phyloP scores from a whole-genome alignment of 2,329 filamentous ascomycete genomes.

The Diaporthe sp. region DNA sequence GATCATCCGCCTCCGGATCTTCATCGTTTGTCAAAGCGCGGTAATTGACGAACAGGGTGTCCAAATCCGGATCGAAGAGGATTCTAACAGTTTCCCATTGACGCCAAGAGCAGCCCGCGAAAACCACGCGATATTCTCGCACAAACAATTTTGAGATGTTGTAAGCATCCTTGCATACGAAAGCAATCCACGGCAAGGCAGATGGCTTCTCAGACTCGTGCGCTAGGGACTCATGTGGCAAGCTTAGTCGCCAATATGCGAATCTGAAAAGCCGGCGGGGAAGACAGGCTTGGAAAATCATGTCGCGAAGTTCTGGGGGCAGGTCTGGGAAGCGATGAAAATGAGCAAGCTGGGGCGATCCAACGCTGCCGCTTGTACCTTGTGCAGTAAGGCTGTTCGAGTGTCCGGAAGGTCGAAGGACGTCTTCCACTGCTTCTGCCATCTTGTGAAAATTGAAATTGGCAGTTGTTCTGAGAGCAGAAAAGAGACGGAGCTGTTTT shows the following conservation, averaged over 20 bases:
- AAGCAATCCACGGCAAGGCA: neutral
- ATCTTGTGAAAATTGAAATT: neutral
- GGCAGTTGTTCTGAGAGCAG: neutral
- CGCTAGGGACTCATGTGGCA: neutral
- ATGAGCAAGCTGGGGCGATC: neutral
- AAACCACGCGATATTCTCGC: neutral
- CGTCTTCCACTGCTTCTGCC: neutral
- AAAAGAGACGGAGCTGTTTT: neutral
- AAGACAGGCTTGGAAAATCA: neutral
- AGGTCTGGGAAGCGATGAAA: neutral
- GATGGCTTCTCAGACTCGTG: neutral
- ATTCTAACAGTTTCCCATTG: neutral
- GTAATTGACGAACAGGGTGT: neutral
- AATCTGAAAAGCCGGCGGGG: neutral
- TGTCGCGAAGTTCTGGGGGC: neutral
- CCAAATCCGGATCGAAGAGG: neutral
- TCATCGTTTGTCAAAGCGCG: neutral
- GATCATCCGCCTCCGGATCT: rapidly evolving
- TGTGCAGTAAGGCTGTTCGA: neutral
- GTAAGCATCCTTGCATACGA: neutral
- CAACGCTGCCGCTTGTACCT: neutral
- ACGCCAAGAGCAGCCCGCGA: no score
- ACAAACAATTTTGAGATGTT: neutral
- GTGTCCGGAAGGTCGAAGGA: neutral
- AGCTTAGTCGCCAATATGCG: neutral